Evolutionary conservation across 306 rosid genomes (phyloP).

Genomic region (Rosa chinensis): DNA sequence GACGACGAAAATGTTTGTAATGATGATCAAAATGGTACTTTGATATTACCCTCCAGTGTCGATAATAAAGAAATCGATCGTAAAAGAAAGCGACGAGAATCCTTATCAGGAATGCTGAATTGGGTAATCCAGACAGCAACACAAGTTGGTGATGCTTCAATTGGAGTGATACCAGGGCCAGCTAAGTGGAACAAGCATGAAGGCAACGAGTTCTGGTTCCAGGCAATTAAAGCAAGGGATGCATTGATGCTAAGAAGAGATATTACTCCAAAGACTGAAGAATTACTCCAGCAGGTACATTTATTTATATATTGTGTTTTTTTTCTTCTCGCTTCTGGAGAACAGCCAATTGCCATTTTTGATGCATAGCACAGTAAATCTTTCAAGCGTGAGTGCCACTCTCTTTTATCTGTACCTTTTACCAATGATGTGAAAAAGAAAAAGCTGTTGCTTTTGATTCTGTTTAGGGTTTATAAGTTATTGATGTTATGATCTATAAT

Average conservation of each 20-base stretch:
- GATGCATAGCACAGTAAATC: background rate
- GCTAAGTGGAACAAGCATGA: slow-evolving; percentile 53
- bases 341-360: background rate
- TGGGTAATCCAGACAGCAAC: slow-evolving; percentile 63
- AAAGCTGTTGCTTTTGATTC: slow-evolving; percentile 1
- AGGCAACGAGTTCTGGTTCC: slow-evolving; percentile 52
- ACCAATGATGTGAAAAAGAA: background rate
- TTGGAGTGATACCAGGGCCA: slow-evolving; percentile 49
- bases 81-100: slow-evolving; percentile 68
- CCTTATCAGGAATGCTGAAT: slow-evolving; percentile 58
- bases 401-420: background rate
- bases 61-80: slow-evolving; percentile 34
- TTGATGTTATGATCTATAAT: background rate
- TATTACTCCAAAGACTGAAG: slow-evolving; percentile 40
- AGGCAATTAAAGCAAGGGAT: slow-evolving; percentile 58
- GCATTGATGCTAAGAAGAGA: slow-evolving; percentile 35
- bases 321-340: background rate
- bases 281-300: slow-evolving; percentile 58
- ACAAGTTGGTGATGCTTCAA: slow-evolving; percentile 48
- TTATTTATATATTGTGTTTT: slow-evolving; percentile 20
- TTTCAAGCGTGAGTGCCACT: background rate
- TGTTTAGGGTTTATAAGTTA: background rate
- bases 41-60: slow-evolving; percentile 23
- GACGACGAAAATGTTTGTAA: slow-evolving; percentile 20
- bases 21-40: slow-evolving; percentile 16